Evolutionary conservation across 1,284 basidiomycete genomes (phyloP).

Genomic region (Cystobasidium slooffiae): DNA sequence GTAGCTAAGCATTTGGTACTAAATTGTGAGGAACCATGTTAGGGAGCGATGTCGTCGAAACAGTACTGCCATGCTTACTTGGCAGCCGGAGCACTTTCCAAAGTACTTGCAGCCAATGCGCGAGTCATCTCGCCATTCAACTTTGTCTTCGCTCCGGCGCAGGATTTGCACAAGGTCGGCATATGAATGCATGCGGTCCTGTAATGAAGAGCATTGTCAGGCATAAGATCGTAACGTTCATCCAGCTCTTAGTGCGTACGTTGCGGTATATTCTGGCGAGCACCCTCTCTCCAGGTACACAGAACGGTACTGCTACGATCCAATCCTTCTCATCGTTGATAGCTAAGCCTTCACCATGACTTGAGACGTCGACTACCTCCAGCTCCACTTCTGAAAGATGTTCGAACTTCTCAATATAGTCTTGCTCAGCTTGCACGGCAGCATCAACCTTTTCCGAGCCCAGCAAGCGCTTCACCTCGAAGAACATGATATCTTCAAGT

Average conservation of each 20-base stretch:
- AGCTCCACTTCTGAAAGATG: conserved; percentile 63
- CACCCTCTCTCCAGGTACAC: conserved; percentile 78
- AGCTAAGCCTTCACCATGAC: conserved; percentile 74
- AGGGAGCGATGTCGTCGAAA: neutral
- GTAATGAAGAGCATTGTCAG: neutral
- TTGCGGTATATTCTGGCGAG: conserved; percentile 70
- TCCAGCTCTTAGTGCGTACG: conserved; percentile 44
- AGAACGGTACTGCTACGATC: conserved; percentile 80
- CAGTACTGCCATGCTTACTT: conserved; percentile 48
- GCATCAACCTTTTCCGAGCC: conserved; percentile 66
- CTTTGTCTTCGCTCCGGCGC: conserved; percentile 60
- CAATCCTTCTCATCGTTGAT: conserved; percentile 64
- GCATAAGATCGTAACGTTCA: neutral
- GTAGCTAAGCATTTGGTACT: conserved; percentile 79
- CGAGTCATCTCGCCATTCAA: conserved; percentile 67
- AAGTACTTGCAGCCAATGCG: conserved; percentile 82
- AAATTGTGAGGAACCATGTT: neutral
- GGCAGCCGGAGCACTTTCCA: conserved; percentile 66
- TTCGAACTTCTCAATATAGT: conserved; percentile 48
- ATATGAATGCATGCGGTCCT: conserved; percentile 67
- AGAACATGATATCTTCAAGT: conserved; percentile 73
- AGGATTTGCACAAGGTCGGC: conserved; percentile 76
- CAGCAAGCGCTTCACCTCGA: conserved; percentile 71
- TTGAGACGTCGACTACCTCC: conserved; percentile 67
- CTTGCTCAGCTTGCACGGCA: conserved; percentile 61